Percentiles rank a stretch among this genome's conserved stretches.
Conservation (phyloP, 1,139 yeast genomes). For the Blastobotrys raffinosifermentans region DNA sequence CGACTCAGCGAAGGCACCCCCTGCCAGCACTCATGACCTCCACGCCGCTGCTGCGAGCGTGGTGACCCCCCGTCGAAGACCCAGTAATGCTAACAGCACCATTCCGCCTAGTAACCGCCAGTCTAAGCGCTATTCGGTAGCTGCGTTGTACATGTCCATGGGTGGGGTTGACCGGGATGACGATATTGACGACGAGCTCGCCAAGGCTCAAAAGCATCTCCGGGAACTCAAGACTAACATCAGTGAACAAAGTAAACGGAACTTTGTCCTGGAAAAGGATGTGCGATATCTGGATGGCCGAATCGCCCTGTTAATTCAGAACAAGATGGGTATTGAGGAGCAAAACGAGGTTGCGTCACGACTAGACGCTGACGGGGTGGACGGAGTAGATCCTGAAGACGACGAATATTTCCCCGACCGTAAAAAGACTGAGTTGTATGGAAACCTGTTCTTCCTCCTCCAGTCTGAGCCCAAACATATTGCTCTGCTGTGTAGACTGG, state of each 20-base stretch:
- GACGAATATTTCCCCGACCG: conserved; percentile 27
- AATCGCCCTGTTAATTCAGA: conserved; percentile 38
- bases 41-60: conserved; percentile 1
- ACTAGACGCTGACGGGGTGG: conserved; percentile 21
- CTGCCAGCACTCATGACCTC: not conserved
- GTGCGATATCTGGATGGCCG: conserved; percentile 38
- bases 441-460: conserved; percentile 35
- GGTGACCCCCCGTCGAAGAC: conserved; percentile 1
- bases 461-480: conserved; percentile 39
- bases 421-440: conserved; percentile 32
- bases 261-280: conserved; percentile 37
- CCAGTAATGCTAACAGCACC: conserved; percentile 10
- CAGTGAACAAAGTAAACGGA: conserved; percentile 35
- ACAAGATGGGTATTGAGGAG: conserved; percentile 37
- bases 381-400: conserved; percentile 11
- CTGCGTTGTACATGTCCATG: conserved; percentile 35
- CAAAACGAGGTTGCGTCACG: conserved; percentile 35
- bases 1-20: no score
- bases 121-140: conserved; percentile 35
- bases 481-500: conserved; percentile 34
- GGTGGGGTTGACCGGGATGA: conserved; percentile 35
- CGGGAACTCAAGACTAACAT: conserved; percentile 34
- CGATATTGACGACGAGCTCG: conserved; percentile 35
- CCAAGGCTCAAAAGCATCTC: conserved; percentile 34
- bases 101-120: conserved; percentile 27